phyloP scores from a whole-genome alignment of 805 yeast genomes.

The Lachancea dasiensis region DNA sequence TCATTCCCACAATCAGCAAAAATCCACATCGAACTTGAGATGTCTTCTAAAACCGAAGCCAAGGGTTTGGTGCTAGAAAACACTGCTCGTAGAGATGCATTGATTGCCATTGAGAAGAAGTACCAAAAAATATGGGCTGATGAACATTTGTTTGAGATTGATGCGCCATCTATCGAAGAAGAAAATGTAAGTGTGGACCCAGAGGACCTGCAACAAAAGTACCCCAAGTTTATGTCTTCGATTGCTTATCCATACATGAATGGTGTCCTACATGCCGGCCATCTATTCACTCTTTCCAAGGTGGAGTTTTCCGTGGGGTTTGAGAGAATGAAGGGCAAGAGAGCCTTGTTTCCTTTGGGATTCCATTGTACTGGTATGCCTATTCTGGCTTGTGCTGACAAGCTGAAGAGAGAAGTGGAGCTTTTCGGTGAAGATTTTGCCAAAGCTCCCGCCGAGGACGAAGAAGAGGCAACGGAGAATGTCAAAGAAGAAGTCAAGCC shows the following conservation, averaged over 20 bases:
- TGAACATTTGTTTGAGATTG: slow-evolving; percentile 76
- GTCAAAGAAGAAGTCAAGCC: slow-evolving; percentile 32
- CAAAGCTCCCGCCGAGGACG: slow-evolving; percentile 58
- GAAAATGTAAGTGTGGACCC: slow-evolving; percentile 45
- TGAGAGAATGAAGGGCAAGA: slow-evolving; percentile 90
- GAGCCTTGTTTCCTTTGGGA: slow-evolving; percentile 91
- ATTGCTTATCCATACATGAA: slow-evolving; percentile 99
- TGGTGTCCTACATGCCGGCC: slow-evolving; percentile 98
- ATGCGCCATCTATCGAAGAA: slow-evolving; percentile 79
- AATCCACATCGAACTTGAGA: slow-evolving; percentile 6
- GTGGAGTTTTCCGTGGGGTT: slow-evolving; percentile 89
- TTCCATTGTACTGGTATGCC: slow-evolving; percentile 99
- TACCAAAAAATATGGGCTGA: slow-evolving; percentile 86
- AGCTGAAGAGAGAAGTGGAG: slow-evolving; percentile 87
- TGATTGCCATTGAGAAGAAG: slow-evolving; percentile 81
- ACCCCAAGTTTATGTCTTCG: slow-evolving; percentile 84
- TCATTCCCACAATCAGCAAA: background rate
- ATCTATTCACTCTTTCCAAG: slow-evolving; percentile 89
- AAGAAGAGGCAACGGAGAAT: slow-evolving; percentile 37
- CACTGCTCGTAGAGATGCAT: slow-evolving; percentile 92
- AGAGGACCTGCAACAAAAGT: slow-evolving; percentile 67
- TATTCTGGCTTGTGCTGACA: slow-evolving; percentile 91
- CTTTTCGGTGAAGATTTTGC: slow-evolving; percentile 77
- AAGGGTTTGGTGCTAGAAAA: slow-evolving; percentile 39
- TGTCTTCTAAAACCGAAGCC: slow-evolving; percentile 26